Base-by-base conservation (phyloP, 2,329 filamentous ascomycete genomes). In the Claviceps arundinis region DNA sequence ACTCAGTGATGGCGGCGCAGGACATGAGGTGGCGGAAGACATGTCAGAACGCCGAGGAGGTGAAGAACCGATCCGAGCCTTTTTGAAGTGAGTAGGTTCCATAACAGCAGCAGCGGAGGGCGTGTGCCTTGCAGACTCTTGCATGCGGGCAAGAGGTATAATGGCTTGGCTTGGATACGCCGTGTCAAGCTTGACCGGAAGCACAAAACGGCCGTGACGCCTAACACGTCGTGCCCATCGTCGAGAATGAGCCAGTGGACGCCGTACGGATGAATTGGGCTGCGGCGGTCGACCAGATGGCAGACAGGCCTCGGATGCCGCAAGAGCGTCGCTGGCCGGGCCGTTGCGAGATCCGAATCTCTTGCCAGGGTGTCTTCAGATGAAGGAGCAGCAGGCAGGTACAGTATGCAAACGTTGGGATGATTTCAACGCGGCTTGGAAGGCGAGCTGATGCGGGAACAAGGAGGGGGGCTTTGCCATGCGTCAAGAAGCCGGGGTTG, bases 31-130 rank as follows among this genome's bases (percentile, higher is more conserved):
- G 19, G 58, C 53, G 37, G 60, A 59, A 46, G 68, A 65, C 34
- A 78, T 65, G 30, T 76, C 69, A 51, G 76, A 67, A 47, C 62
- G 68, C 34, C 67, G 63, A 9, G 75, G 73, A 16, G 73, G 70
- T 13, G 68, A 68, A 4, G 73, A 67, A 49, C 74, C 74, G 34
- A 66, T 70, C 48, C 73, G 69, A 56, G 71, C 63, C 62, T 73
- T 78, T 64, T 78, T 79, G 24, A 65, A 55, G 9, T 67, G 66
- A 6, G 62, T 64, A 3, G 64, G 61, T 48, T 68, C 60, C 66
- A 69, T 69, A 50, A 51, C 54, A 41, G 55, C 48, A 22, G 22
- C 22, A 42, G 62, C 64, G 43, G 52, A 37, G 5, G 56, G 53
- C 56, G 55, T 59, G 51, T 44, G 52, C 24, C 51, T 52, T 38